Conservation (phyloP, 148 eudicot species). For the Cornus kousa region DNA sequence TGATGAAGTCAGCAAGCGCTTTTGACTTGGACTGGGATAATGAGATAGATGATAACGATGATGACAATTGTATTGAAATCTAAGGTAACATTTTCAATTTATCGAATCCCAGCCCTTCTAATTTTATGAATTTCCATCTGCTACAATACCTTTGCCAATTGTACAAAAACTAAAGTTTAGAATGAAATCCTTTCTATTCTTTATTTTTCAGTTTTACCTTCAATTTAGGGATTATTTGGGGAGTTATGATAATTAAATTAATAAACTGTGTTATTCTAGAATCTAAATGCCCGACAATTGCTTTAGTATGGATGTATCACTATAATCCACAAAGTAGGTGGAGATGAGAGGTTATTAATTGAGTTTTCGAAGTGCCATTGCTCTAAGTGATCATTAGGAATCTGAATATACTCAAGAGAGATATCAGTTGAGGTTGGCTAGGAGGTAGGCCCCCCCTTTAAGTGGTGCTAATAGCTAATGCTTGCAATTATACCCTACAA, state of each 20-base stretch:
- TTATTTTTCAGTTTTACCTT: neutral
- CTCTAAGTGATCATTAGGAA: too few relatives aligned
- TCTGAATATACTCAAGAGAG: too few relatives aligned
- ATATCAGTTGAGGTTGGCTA: too few relatives aligned
- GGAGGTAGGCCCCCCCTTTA: too few relatives aligned
- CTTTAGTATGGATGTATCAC: too few relatives aligned
- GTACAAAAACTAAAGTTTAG: constrained; percentile 11
- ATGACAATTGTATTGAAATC: constrained; percentile 56
- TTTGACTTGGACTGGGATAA: constrained; percentile 73
- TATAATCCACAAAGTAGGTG: too few relatives aligned
- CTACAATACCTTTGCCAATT: neutral
- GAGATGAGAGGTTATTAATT: too few relatives aligned
- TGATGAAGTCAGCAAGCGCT: constrained; percentile 65
- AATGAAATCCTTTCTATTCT: neutral
- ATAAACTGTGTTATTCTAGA: too few relatives aligned
- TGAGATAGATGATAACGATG: constrained; percentile 42
- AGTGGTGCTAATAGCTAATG: too few relatives aligned
- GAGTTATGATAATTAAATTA: neutral
- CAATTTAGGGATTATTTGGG: neutral
- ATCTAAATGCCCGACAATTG: too few relatives aligned
- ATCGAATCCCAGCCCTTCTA: neutral
- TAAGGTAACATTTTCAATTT: constrained; percentile 12
- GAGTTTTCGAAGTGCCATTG: too few relatives aligned
- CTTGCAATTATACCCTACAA: neutral
- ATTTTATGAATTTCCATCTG: neutral